A percentile compares a stretch with the other conserved stretches of the same genome.
Evolutionary conservation across 176 grass and related monocot species (phyloP).

Genomic region (Puya raimondii): DNA sequence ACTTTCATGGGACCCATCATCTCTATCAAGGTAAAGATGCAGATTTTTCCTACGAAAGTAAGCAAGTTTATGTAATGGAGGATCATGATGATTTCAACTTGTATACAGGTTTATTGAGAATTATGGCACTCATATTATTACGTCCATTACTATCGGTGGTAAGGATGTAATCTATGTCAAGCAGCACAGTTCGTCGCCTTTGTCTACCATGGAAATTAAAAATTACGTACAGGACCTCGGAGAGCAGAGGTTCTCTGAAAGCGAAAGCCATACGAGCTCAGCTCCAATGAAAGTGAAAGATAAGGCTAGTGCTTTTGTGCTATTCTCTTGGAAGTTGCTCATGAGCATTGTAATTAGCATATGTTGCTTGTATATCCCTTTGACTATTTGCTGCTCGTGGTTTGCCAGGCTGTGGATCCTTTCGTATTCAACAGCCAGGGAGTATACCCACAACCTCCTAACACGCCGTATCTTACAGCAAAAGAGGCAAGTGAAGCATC

Average conservation of each 20-base stretch:
- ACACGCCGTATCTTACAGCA: constrained; percentile 36
- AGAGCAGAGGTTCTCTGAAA: constrained; percentile 48
- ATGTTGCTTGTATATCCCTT: neutral
- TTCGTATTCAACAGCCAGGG: constrained; percentile 52
- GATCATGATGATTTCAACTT: constrained; percentile 9
- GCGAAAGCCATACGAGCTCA: constrained; percentile 27
- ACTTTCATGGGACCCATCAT: constrained; percentile 45
- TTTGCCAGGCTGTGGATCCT: constrained; percentile 32
- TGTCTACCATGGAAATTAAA: constrained; percentile 43
- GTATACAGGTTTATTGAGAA: constrained; percentile 65
- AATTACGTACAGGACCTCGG: constrained; percentile 53
- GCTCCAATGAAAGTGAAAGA: constrained; percentile 41
- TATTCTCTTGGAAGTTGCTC: constrained; percentile 3
- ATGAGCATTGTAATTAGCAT: neutral
- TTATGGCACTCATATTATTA: constrained; percentile 61
- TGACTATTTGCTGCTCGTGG: constrained; percentile 11
- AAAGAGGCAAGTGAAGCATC: constrained; percentile 48
- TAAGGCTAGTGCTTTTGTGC: constrained; percentile 33
- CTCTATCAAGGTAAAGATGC: constrained; percentile 39
- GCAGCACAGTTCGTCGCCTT: constrained; percentile 42
- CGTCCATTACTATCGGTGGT: constrained; percentile 49
- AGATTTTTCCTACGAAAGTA: neutral
- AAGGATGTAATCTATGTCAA: constrained; percentile 61
- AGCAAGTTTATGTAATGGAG: constrained; percentile 4
- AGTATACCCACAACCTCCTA: constrained; percentile 51